These are phyloP conservation scores for Claviceps sp. DNA, from an alignment of 2,329 filamentous ascomycete species.

Conservation along the genomic window DNA sequence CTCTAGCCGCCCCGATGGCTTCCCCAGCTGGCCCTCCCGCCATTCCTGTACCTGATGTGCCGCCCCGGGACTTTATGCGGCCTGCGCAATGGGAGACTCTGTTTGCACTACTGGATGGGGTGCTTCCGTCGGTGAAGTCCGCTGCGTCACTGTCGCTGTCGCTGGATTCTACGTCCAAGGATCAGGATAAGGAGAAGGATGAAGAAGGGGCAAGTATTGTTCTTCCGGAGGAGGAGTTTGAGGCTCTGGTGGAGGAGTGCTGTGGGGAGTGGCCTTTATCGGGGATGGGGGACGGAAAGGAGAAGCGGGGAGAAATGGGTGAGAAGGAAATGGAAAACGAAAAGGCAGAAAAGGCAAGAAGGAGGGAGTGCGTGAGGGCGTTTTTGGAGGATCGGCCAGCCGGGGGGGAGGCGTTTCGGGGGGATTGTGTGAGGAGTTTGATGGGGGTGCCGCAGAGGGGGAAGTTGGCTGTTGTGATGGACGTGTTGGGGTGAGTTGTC, in stretches of 20 bases:
- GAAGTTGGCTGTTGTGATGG: slow-evolving; percentile 26
- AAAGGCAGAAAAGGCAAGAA: too few relatives aligned
- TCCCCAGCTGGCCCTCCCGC: slow-evolving; percentile 1
- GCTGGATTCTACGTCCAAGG: slow-evolving; percentile 11
- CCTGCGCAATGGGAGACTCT: slow-evolving; percentile 40
- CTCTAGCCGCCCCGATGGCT: too few relatives aligned
- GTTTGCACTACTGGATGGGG: slow-evolving; percentile 41
- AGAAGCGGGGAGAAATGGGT: too few relatives aligned
- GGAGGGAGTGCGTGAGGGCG: slow-evolving; percentile 30
- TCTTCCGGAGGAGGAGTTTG: slow-evolving; percentile 37
- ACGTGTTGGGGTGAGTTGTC: slow-evolving; percentile 30
- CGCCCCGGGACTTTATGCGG: slow-evolving; percentile 25
- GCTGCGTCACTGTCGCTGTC: slow-evolving; percentile 9
- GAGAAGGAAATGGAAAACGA: too few relatives aligned
- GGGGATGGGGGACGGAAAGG: too few relatives aligned
- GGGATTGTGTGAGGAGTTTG: slow-evolving; percentile 32
- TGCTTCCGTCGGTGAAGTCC: slow-evolving; percentile 44
- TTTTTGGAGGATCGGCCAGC: slow-evolving; percentile 41
- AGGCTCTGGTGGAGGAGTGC: slow-evolving; percentile 27
- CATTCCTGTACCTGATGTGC: slow-evolving; percentile 14
- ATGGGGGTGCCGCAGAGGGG: slow-evolving; percentile 21
- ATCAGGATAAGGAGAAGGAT: slow-evolving; percentile 19
- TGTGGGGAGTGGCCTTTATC: slow-evolving; percentile 19
- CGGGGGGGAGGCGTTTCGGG: slow-evolving; percentile 38
- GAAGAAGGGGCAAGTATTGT: slow-evolving; percentile 5